phyloP scores from a whole-genome alignment of 2,329 filamentous ascomycete species.

The Neonectria magnoliae region DNA sequence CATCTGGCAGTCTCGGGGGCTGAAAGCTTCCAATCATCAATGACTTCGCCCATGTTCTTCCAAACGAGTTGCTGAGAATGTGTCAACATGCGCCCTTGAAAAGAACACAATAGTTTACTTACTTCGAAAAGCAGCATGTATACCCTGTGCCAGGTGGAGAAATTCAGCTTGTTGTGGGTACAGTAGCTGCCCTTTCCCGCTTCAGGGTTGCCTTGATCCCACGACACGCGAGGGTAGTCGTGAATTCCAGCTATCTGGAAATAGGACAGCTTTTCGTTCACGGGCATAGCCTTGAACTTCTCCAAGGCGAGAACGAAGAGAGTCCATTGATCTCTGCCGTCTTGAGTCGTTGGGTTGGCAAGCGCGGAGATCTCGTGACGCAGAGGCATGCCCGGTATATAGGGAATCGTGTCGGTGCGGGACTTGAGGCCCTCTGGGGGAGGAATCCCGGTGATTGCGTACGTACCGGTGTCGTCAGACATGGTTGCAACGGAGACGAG shows the following conservation, averaged over 20 bases:
- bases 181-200: conserved; percentile 13
- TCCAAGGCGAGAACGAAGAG: conserved; percentile 18
- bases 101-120: no score
- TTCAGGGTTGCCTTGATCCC: conserved; percentile 1
- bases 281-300: conserved; percentile 12
- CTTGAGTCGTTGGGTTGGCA: not conserved
- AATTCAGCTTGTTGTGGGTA: conserved; percentile 25
- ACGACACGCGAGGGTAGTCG: conserved; percentile 20
- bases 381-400: not conserved
- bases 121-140: conserved; percentile 31
- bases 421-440: no score
- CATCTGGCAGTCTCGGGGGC: conserved; percentile 28
- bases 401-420: no score
- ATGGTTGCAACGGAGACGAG: no score
- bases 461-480: no score
- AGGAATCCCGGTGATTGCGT: no score
- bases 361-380: conserved; percentile 10
- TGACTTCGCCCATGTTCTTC: conserved; percentile 20
- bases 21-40: conserved; percentile 7
- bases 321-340: conserved; percentile 18
- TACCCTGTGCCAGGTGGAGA: conserved; percentile 25
- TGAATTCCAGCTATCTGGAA: conserved; percentile 29
- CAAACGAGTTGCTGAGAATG: conserved; percentile 18
- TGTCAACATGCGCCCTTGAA: not conserved
- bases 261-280: conserved; percentile 24